These are phyloP conservation scores for Cystobasidium sp. DNA, from an alignment of 1,284 basidiomycete species.

Conservation along the genomic window DNA sequence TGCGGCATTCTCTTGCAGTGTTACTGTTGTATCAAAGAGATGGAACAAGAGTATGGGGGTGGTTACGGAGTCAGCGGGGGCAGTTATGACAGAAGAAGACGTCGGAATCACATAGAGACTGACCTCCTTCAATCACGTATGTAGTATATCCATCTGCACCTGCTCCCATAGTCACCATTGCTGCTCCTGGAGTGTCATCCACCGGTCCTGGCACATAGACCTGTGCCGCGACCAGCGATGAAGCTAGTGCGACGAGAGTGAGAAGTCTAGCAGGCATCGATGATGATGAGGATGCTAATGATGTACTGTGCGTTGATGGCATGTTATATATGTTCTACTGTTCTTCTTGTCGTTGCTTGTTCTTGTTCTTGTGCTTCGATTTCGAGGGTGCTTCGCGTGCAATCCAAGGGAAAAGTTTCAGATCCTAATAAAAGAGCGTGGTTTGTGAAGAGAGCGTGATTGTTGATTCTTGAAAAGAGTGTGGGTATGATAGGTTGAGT, in stretches of 20 bases:
- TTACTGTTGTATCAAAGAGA: constrained; percentile 10
- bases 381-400: too few species aligned
- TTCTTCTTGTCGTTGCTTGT: constrained; percentile 8
- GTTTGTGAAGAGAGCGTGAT: too few species aligned
- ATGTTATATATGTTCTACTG: neutral
- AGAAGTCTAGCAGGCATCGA: neutral
- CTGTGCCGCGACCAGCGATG: neutral
- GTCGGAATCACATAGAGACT: neutral
- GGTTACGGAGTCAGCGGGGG: constrained; percentile 1
- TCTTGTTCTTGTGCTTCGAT: neutral
- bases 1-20: constrained; percentile 14
- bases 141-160: constrained; percentile 32
- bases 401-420: too few species aligned
- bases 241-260: neutral
- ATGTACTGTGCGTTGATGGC: neutral
- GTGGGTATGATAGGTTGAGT: too few species aligned
- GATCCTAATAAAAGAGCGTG: too few species aligned
- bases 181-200: constrained; percentile 17
- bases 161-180: constrained; percentile 14
- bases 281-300: neutral
- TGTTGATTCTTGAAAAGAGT: too few species aligned
- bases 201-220: constrained; percentile 35
- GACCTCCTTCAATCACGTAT: constrained; percentile 28
- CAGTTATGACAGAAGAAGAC: neutral
- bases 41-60: neutral